These are phyloP conservation scores for Sinapis alba DNA, from an alignment of 441 rosid species.

Conservation along the genomic window DNA sequence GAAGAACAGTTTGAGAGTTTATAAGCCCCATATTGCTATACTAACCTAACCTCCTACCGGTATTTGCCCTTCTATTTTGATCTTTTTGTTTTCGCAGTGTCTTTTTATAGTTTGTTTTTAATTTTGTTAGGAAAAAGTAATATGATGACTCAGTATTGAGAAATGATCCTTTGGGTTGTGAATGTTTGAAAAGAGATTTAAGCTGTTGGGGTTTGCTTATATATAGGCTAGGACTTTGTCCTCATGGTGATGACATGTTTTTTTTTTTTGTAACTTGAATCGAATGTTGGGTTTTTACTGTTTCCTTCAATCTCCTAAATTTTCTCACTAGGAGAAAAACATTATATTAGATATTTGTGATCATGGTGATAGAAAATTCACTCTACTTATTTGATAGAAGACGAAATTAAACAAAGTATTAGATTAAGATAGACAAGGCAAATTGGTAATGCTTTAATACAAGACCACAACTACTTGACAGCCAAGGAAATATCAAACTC, in stretches of 20 bases:
- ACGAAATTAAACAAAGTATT: background rate
- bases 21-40: background rate
- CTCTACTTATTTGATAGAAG: background rate
- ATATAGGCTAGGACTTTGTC: slow-evolving; percentile 12
- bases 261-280: slow-evolving; percentile 1
- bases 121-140: slow-evolving; percentile 2
- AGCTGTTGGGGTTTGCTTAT: slow-evolving; percentile 10
- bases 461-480: background rate
- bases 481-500: background rate
- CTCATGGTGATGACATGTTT: slow-evolving; percentile 17
- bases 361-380: background rate
- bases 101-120: background rate
- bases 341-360: background rate
- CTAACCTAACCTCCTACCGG: background rate
- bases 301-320: background rate
- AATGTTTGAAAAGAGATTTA: slow-evolving; percentile 5
- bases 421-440: no score
- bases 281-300: background rate
- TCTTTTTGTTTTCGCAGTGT: background rate
- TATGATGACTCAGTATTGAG: background rate
- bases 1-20: background rate
- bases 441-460: background rate
- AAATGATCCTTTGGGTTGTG: slow-evolving; percentile 9
- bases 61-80: slow-evolving; percentile 1
- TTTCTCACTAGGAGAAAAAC: background rate